Conservation (phyloP, 371 early-diverging fungal species). For the Rhizopus stolonifer region DNA sequence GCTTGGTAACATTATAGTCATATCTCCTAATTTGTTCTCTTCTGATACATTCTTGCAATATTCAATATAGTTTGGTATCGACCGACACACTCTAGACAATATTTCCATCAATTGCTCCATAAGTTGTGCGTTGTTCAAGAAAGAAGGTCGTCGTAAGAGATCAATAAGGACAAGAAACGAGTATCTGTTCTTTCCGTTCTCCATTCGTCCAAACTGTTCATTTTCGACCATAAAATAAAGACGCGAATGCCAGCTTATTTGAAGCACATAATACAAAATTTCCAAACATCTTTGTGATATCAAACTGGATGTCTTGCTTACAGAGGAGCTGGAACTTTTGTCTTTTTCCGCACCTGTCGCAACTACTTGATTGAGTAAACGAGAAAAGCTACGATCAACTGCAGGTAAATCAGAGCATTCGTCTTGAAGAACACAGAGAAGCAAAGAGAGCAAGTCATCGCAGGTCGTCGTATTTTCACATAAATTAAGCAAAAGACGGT, state of each 20-base stretch:
- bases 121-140: conserved; percentile 64
- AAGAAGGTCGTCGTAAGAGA: conserved; percentile 73
- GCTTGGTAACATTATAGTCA: conserved; percentile 69
- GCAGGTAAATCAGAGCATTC: conserved; percentile 77
- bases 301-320: conserved; percentile 70
- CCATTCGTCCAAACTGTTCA: conserved; percentile 40
- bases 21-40: conserved; percentile 3
- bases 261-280: conserved; percentile 73
- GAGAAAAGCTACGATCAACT: conserved; percentile 70
- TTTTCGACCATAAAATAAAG: conserved; percentile 76
- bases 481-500: conserved; percentile 77
- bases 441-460: conserved; percentile 76
- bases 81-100: conserved; percentile 63
- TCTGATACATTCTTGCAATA: conserved; percentile 22
- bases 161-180: conserved; percentile 78
- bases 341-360: neutral
- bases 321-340: neutral
- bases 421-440: conserved; percentile 84
- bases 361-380: neutral
- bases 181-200: conserved; percentile 46
- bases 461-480: conserved; percentile 90
- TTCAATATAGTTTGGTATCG: conserved; percentile 48
- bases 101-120: conserved; percentile 85
- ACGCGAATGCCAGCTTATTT: conserved; percentile 61
- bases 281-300: conserved; percentile 89